Percentiles rank a stretch among this genome's conserved stretches.
Conservation (phyloP, 2,329 filamentous ascomycete species). For the Colletotrichum sojae region DNA sequence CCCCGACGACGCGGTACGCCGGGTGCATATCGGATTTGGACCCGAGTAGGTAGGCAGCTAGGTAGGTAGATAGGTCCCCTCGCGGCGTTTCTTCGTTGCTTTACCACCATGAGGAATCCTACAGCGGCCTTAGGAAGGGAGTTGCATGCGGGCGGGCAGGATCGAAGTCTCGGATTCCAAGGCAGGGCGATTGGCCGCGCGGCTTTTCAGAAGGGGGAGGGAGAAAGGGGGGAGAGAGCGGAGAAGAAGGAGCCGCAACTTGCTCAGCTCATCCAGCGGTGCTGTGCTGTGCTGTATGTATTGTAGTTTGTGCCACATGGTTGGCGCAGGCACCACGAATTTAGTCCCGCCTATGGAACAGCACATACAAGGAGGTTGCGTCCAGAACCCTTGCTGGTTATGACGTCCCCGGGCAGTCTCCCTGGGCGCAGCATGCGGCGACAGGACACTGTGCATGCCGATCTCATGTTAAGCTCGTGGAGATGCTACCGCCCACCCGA, state of each 20-base stretch:
- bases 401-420: conserved; percentile 62
- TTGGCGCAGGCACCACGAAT: conserved; percentile 51
- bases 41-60: conserved; percentile 51
- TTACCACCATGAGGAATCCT: conserved; percentile 54
- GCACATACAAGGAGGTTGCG: too few relatives aligned
- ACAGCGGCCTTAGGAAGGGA: conserved; percentile 53
- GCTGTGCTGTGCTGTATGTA: conserved; percentile 55
- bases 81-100: conserved; percentile 13
- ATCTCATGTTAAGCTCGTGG: conserved; percentile 25
- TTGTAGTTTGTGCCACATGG: conserved; percentile 63
- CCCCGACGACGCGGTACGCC: conserved; percentile 58
- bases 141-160: conserved; percentile 57
- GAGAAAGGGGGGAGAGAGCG: too few relatives aligned
- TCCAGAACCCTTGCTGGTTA: conserved; percentile 62
- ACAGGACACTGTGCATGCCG: conserved; percentile 46
- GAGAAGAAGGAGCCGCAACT: too few relatives aligned
- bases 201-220: conserved; percentile 49
- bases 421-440: conserved; percentile 56
- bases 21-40: conserved; percentile 58
- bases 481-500: not conserved
- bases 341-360: too few relatives aligned
- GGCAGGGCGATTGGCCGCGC: conserved; percentile 53
- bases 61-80: too few relatives aligned
- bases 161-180: conserved; percentile 53
- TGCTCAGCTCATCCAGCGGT: too few relatives aligned